Conservation (phyloP, 106 monocot genomes). For the Iris macrosiphon region DNA sequence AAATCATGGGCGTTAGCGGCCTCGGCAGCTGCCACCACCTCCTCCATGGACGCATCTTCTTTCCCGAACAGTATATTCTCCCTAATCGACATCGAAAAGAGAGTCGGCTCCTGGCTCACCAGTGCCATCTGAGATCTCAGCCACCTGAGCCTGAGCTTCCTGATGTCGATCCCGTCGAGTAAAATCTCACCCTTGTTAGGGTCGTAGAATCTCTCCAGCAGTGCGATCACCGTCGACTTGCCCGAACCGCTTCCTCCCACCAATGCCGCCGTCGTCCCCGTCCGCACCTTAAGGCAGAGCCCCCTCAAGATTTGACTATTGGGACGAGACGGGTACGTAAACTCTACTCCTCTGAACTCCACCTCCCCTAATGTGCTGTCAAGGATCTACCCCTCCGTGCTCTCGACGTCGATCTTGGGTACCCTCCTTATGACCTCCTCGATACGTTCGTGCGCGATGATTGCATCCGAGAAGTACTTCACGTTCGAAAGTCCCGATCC, state of each 20-base stretch:
- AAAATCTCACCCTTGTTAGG: slow-evolving; percentile 29
- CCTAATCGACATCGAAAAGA: slow-evolving; percentile 51
- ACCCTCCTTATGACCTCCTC: slow-evolving; percentile 42
- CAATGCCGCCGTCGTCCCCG: slow-evolving; percentile 57
- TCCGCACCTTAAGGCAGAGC: slow-evolving; percentile 43
- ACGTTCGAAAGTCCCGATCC: slow-evolving; percentile 73
- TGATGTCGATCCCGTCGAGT: slow-evolving; percentile 46
- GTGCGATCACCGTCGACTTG: slow-evolving; percentile 60
- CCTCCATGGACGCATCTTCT: slow-evolving; percentile 29
- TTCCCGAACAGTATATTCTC: slow-evolving; percentile 44
- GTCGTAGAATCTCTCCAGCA: slow-evolving; percentile 70
- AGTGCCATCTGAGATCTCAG: slow-evolving; percentile 63
- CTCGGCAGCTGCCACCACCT: slow-evolving; percentile 32
- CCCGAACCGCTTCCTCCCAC: slow-evolving; percentile 71
- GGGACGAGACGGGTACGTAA: slow-evolving; percentile 64
- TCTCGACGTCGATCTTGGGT: slow-evolving; percentile 72
- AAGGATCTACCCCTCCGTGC: slow-evolving; percentile 30
- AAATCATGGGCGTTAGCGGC: slow-evolving; percentile 37
- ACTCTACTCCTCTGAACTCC: slow-evolving; percentile 50
- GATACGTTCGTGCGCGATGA: slow-evolving; percentile 53
- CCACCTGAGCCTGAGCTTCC: slow-evolving; percentile 42
- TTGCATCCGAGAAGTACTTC: slow-evolving; percentile 79
- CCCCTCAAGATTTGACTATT: slow-evolving; percentile 32
- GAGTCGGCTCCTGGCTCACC: slow-evolving; percentile 63
- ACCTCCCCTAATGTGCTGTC: slow-evolving; percentile 41